Base-by-base conservation (phyloP, 2,329 filamentous ascomycete species). In the Trichoderma aggressivum region DNA sequence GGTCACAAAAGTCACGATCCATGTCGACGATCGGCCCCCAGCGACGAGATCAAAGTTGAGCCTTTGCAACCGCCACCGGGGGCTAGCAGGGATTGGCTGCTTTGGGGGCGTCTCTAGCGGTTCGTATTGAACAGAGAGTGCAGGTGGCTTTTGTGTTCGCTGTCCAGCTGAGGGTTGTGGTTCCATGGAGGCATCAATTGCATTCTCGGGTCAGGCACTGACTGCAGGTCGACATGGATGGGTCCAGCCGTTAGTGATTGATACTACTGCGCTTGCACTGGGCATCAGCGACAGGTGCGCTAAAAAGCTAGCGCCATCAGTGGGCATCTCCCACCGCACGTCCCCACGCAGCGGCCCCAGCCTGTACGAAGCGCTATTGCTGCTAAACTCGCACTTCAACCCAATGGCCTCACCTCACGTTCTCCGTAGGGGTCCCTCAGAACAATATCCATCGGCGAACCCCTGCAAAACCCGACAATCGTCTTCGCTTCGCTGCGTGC, bases 1-100 rank as follows among this genome's bases (percentile, higher is more conserved):
- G 65, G 39, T 26, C 26, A 67, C 28, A 68, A 26, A 26, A 60
- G 55, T 47, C 65, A 36, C 16, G 34, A 60, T 61, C 66, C 66
- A 69, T 69, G 66, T 61, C 55, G 66, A 32, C 39, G 66, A 69
- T 69, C 66, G 66, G 62, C 39, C 39, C 39, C 39, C 39, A 43
- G 39, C 39, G 39, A 43, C 50, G 12, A 59, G 65, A 67, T 67
- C 47, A 53, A 53, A 53, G 47, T 53, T 53, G 47, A 53, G 50
- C 32, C 28, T 39, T 59, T 18, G 32, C n/a, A 58, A 58, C 18
- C 21, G 53, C 65, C 53, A 59, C 53, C 55, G 30, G 39, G 39
- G 64, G 55, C 65, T 68, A 68, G 65, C 65, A 24, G 24, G 36
- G 34, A 5, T 47, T 16, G 55, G 55, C 62, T 64, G 28, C 39